These are phyloP conservation scores for Chlamydomonas sp. DNA, from an alignment of 139 green algal genomes.

Conservation along the genomic window DNA sequence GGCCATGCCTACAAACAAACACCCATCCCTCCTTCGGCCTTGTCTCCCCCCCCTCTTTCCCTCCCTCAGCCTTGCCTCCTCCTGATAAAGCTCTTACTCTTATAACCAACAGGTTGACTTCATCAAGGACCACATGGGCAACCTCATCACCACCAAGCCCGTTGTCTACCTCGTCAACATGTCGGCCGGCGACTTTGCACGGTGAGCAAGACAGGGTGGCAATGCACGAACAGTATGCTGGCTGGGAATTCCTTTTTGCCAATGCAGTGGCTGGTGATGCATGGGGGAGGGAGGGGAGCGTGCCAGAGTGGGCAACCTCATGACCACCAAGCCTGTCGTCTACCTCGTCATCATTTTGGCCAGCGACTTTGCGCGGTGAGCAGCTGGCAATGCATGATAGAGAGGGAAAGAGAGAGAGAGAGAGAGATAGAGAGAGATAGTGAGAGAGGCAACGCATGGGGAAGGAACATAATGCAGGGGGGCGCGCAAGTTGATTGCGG, in stretches of 20 bases:
- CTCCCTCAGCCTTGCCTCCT: background rate
- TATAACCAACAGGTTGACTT: background rate
- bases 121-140: conserved; percentile 48
- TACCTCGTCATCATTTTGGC: conserved; percentile 90
- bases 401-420: too few relatives aligned
- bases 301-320: conserved; percentile 66
- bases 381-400: too few relatives aligned
- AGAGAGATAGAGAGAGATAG: too few relatives aligned
- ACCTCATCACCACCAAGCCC: conserved; percentile 85
- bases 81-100: background rate
- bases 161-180: conserved; percentile 92
- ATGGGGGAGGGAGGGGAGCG: too few relatives aligned
- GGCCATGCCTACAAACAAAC: background rate
- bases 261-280: too few relatives aligned
- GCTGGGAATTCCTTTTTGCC: too few relatives aligned
- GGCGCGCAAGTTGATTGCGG: too few relatives aligned
- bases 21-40: too few relatives aligned
- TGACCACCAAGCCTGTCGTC: conserved; percentile 85
- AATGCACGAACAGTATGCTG: too few relatives aligned
- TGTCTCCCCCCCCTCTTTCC: background rate
- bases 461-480: too few relatives aligned
- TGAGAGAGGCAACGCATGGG: too few relatives aligned
- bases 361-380: conserved; percentile 70
- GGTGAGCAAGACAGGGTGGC: conserved; percentile 94
- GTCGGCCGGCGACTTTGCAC: conserved; percentile 75